Evolutionary conservation across 2,329 filamentous ascomycete genomes (phyloP).

Genomic region (Fusarium sp.): DNA sequence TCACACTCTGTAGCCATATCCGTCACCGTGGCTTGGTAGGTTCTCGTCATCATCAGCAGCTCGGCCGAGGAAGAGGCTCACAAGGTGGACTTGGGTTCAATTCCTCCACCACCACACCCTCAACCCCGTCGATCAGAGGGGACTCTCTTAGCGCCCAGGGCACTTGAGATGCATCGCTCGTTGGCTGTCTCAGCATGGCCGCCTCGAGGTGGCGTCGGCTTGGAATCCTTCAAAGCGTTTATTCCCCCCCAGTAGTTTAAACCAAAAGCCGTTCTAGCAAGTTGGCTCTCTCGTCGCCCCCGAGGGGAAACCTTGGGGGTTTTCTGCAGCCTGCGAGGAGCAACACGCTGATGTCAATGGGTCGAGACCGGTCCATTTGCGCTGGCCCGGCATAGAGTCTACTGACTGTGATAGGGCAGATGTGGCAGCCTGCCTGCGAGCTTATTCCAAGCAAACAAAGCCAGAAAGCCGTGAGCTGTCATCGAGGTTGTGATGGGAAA

Average conservation of each 20-base stretch:
- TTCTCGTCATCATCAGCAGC: slow-evolving; percentile 23
- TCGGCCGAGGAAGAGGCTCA: not conserved
- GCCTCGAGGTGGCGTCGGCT: slow-evolving; percentile 17
- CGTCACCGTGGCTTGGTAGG: not conserved
- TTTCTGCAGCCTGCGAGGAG: not conserved
- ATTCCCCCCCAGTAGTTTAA: not conserved
- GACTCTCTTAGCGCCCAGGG: slow-evolving; percentile 30
- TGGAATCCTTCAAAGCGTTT: slow-evolving; percentile 14
- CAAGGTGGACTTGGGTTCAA: slow-evolving; percentile 10
- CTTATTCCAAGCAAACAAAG: not conserved
- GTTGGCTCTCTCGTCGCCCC: not conserved
- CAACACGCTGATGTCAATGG: not conserved
- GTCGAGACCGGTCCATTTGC: slow-evolving; percentile 15
- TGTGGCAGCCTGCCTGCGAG: not conserved
- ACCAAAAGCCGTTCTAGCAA: not conserved
- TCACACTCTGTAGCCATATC: not conserved
- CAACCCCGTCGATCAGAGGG: slow-evolving; percentile 23
- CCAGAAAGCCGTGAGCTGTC: slow-evolving; percentile 9
- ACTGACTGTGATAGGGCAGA: not conserved
- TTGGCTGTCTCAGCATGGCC: slow-evolving; percentile 18
- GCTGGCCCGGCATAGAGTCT: slow-evolving; percentile 3
- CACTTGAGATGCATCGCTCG: slow-evolving; percentile 15
- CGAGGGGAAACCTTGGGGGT: not conserved
- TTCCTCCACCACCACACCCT: slow-evolving; percentile 21
- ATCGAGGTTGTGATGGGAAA: slow-evolving; percentile 30